A percentile compares a stretch with the other conserved stretches of the same genome.
Evolutionary conservation across 345 rosid genomes (phyloP).

Genomic region (Garcia nutans): DNA sequence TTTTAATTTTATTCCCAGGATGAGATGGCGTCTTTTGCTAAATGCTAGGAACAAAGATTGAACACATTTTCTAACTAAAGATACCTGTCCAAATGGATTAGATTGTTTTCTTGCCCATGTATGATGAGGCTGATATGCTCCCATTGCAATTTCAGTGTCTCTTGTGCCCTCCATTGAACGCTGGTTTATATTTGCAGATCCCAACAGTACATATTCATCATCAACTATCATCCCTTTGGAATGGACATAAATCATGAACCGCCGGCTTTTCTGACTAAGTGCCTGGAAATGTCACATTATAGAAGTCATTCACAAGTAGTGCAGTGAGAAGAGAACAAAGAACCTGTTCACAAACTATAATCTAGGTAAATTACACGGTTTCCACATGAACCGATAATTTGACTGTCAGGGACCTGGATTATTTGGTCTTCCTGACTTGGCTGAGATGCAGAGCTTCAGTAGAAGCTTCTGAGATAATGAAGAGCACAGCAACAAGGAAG

Average conservation of each 20-base stretch:
- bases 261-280: slow-evolving; percentile 52
- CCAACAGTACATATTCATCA: slow-evolving; percentile 80
- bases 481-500: no score
- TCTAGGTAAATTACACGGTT: not conserved
- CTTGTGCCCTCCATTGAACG: slow-evolving; percentile 96
- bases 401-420: no score
- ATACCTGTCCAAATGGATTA: slow-evolving; percentile 83
- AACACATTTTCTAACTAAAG: not conserved
- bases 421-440: no score
- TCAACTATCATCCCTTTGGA: slow-evolving; percentile 97
- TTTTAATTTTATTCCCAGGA: not conserved
- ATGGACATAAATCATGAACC: slow-evolving; percentile 95
- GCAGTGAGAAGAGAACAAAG: not conserved
- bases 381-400: not conserved
- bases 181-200: slow-evolving; percentile 96
- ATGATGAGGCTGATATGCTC: slow-evolving; percentile 91
- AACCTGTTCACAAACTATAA: not conserved
- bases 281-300: slow-evolving; percentile 42
- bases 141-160: slow-evolving; percentile 98
- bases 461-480: no score
- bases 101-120: slow-evolving; percentile 68
- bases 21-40: not conserved
- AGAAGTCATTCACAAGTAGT: slow-evolving; percentile 10
- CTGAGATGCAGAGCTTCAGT: no score
- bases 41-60: not conserved